A percentile compares a stretch with the other conserved stretches of the same genome.
These are phyloP conservation scores for Halenospora varia DNA, from an alignment of 495 filamentous ascomycete species.

Conservation along the genomic window DNA sequence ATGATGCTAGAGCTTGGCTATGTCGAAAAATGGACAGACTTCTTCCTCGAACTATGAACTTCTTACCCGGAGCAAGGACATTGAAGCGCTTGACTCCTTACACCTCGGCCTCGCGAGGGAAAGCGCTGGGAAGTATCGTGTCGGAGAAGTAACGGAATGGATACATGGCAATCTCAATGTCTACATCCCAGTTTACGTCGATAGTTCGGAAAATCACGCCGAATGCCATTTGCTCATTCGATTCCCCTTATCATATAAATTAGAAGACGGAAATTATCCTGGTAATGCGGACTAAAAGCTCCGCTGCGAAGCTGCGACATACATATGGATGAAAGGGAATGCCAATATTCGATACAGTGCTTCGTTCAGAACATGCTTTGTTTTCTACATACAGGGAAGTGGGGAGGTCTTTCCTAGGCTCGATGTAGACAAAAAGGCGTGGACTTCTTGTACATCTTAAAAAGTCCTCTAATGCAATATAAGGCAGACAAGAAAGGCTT, in stretches of 20 bases:
- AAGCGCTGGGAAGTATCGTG: constrained; percentile 18
- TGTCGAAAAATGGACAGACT: constrained; percentile 3
- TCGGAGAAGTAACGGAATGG: constrained; percentile 30
- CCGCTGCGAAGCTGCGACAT: constrained; percentile 26
- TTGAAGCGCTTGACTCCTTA: constrained; percentile 26
- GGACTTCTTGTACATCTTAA: too few species aligned
- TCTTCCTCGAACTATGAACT: constrained; percentile 7
- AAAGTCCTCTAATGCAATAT: too few species aligned
- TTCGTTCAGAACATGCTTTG: too few species aligned
- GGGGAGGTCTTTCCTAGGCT: too few species aligned
- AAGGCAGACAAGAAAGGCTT: too few species aligned
- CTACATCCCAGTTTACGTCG: constrained; percentile 27
- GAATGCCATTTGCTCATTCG: neutral
- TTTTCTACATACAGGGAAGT: too few species aligned
- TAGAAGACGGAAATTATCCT: constrained; percentile 14
- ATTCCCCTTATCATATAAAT: constrained; percentile 25
- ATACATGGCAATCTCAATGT: constrained; percentile 36
- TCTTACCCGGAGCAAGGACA: constrained; percentile 11
- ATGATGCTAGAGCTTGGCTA: constrained; percentile 6
- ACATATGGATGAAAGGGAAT: constrained; percentile 30
- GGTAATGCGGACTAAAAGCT: constrained; percentile 37
- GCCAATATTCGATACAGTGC: too few species aligned
- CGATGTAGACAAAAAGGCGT: too few species aligned
- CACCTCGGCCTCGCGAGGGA: constrained; percentile 19
- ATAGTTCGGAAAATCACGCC: neutral